Conservation (phyloP, 495 filamentous ascomycete species). For the Haplographium delicatum region DNA sequence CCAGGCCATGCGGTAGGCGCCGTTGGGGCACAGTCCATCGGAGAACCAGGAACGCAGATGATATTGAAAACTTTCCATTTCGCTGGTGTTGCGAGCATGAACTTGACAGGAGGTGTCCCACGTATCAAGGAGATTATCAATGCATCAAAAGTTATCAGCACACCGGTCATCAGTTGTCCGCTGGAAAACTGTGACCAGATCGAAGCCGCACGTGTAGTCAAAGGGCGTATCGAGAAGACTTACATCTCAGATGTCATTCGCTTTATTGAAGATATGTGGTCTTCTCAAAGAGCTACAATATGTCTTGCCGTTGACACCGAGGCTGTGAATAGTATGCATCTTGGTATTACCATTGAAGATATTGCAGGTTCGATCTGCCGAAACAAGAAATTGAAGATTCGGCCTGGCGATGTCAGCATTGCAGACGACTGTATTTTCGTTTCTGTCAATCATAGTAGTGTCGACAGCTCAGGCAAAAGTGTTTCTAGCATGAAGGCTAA, state of each 20-base stretch:
- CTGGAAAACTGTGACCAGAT: conserved; percentile 65
- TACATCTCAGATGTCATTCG: conserved; percentile 68
- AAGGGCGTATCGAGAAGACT: conserved; percentile 87
- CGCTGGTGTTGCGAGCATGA: conserved; percentile 98
- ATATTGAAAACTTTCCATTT: conserved; percentile 99
- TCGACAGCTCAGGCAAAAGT: conserved; percentile 3
- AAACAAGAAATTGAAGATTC: conserved; percentile 73
- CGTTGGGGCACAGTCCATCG: conserved; percentile 95
- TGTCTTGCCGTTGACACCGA: conserved; percentile 71
- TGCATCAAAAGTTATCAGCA: conserved; percentile 86
- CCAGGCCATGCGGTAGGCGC: conserved; percentile 97
- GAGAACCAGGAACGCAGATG: conserved; percentile 98
- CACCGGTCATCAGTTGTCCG: conserved; percentile 84
- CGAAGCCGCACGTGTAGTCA: conserved; percentile 75
- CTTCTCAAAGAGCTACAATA: conserved; percentile 64
- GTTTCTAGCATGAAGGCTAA: conserved; percentile 22
- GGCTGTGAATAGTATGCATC: conserved; percentile 68
- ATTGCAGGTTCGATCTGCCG: conserved; percentile 67
- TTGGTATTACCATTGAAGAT: conserved; percentile 64
- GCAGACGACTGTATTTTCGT: conserved; percentile 46
- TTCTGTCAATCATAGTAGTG: conserved; percentile 30
- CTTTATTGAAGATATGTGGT: conserved; percentile 79
- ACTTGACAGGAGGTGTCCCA: conserved; percentile 95
- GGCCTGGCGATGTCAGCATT: conserved; percentile 46
- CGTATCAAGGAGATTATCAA: conserved; percentile 99